Evolutionary conservation across 306 rosid genomes (phyloP).

Genomic region (Malus fusca): DNA sequence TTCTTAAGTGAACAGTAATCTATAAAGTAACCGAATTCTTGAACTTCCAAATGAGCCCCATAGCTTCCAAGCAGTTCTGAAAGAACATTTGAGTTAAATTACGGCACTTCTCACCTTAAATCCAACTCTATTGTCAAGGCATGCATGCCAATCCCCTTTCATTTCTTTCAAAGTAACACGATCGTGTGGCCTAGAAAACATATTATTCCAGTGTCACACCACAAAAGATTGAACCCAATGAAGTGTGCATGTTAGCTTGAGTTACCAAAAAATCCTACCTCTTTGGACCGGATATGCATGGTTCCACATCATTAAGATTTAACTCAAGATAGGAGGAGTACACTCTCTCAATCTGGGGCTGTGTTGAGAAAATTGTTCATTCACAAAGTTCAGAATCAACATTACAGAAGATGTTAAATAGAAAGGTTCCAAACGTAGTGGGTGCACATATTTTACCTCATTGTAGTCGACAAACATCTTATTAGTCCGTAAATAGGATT

Average conservation of each 20-base stretch:
- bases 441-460: slow-evolving; percentile 40
- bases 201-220: slow-evolving; percentile 16
- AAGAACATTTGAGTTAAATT: neutral
- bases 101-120: slow-evolving; percentile 59
- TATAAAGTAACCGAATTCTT: neutral
- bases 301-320: slow-evolving; percentile 72
- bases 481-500: slow-evolving; percentile 72
- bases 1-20: neutral
- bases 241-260: slow-evolving; percentile 10
- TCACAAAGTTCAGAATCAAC: slow-evolving; percentile 12
- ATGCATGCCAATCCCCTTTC: slow-evolving; percentile 89
- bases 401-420: neutral
- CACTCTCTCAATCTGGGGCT: slow-evolving; percentile 77
- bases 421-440: neutral
- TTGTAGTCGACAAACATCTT: slow-evolving; percentile 87
- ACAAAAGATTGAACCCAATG: slow-evolving; percentile 10
- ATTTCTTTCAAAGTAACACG: slow-evolving; percentile 88
- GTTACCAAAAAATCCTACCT: slow-evolving; percentile 36
- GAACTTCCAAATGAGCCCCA: neutral
- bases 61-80: neutral
- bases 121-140: slow-evolving; percentile 89
- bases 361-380: slow-evolving; percentile 24
- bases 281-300: slow-evolving; percentile 96
- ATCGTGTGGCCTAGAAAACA: slow-evolving; percentile 78
- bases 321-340: slow-evolving; percentile 80